Conservation (phyloP, 352 stramenopile species). For the Globisporangium yorkense region DNA sequence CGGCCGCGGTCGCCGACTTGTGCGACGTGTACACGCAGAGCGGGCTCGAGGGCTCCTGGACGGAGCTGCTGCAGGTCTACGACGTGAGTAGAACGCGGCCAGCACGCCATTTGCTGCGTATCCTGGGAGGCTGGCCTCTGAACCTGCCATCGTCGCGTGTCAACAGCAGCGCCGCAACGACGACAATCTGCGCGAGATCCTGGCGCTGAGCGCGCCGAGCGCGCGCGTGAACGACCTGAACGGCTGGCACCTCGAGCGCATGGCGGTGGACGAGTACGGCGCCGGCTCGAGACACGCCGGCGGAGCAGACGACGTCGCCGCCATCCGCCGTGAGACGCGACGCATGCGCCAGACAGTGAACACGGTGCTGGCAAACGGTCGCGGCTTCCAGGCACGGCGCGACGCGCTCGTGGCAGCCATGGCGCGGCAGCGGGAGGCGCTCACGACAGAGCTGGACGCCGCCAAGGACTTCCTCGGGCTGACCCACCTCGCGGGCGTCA, state of each 20-base stretch:
- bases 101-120: too few species aligned
- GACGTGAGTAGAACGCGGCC: constrained; percentile 30
- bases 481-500: constrained; percentile 39
- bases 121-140: background rate
- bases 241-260: constrained; percentile 76
- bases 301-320: constrained; percentile 30
- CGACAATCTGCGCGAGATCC: constrained; percentile 69
- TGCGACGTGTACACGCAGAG: constrained; percentile 63
- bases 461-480: constrained; percentile 75
- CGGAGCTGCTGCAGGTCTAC: constrained; percentile 60
- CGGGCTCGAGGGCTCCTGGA: constrained; percentile 60
- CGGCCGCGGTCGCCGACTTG: constrained; percentile 38
- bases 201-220: constrained; percentile 56
- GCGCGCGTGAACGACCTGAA: constrained; percentile 59
- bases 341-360: constrained; percentile 51
- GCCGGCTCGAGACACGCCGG: constrained; percentile 15
- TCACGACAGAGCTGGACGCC: constrained; percentile 52
- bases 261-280: constrained; percentile 72
- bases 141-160: background rate
- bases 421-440: constrained; percentile 62
- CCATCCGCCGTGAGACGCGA: constrained; percentile 55
- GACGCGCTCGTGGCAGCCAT: constrained; percentile 57
- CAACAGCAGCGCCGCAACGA: constrained; percentile 69
- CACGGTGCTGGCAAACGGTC: constrained; percentile 51
- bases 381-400: constrained; percentile 42